Evolutionary conservation across 441 rosid genomes (phyloP).

Genomic region (Erodium texanum): DNA sequence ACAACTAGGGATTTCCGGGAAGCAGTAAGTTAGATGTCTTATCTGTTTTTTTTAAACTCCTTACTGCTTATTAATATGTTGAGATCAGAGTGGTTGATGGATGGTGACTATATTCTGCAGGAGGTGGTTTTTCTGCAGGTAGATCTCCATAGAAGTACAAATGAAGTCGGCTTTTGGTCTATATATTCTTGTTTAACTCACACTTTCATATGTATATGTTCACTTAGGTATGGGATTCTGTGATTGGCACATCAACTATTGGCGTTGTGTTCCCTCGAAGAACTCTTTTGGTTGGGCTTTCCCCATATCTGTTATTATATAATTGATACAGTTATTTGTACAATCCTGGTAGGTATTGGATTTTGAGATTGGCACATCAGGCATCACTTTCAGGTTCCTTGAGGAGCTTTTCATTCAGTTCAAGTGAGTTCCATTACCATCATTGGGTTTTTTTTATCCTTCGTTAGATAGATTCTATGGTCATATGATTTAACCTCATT

Average conservation of each 20-base stretch:
- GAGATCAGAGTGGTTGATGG: conserved; percentile 12
- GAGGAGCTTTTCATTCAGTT: conserved; percentile 51
- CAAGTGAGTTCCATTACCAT: conserved; percentile 32
- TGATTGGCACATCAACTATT: not conserved
- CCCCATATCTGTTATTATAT: not conserved
- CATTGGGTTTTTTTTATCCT: conserved; percentile 9
- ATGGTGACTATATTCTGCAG: conserved; percentile 25
- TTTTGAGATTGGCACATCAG: conserved; percentile 60
- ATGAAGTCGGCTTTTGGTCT: conserved; percentile 6
- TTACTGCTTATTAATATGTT: not conserved
- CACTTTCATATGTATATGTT: conserved; percentile 12
- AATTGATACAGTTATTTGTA: not conserved
- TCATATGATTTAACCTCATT: conserved; percentile 5
- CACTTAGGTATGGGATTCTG: not conserved
- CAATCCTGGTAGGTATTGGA: conserved; percentile 38
- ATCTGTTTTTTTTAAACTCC: not conserved
- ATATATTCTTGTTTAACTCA: conserved; percentile 3
- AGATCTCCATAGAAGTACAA: conserved; percentile 9
- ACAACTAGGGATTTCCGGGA: conserved; percentile 53
- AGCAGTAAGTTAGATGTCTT: conserved; percentile 40
- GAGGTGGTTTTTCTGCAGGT: conserved; percentile 73
- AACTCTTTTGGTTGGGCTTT: not conserved
- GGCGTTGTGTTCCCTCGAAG: not conserved
- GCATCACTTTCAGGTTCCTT: conserved; percentile 43
- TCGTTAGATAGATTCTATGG: not conserved